Evolutionary conservation across 371 early-diverging fungal species (phyloP).

Genomic region (Neoconidiobolus thromboides): DNA sequence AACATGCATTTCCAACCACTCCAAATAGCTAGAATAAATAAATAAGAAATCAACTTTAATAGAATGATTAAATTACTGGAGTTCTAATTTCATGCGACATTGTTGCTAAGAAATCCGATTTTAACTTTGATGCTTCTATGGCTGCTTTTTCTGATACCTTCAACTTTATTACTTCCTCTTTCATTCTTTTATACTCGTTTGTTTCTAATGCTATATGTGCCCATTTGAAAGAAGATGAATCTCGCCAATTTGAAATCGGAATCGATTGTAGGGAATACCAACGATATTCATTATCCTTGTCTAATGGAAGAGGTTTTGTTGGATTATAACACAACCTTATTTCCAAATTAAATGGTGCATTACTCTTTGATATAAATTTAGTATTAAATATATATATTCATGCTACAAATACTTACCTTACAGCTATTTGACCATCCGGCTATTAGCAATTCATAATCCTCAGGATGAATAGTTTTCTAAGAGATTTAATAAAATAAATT

Average conservation of each 20-base stretch:
- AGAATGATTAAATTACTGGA: conserved; percentile 1
- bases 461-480: conserved; percentile 3
- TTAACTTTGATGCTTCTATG: not conserved
- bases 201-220: not conserved
- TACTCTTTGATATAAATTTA: not conserved
- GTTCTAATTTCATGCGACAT: conserved; percentile 7
- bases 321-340: conserved; percentile 1
- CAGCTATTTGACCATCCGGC: not conserved
- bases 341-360: not conserved
- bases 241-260: not conserved
- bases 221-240: not conserved
- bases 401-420: not conserved
- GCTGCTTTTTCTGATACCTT: not conserved
- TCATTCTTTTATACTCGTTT: not conserved
- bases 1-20: conserved; percentile 3
- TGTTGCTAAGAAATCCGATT: conserved; percentile 6
- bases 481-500: too few species aligned
- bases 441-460: not conserved
- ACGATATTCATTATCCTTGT: not conserved
- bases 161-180: not conserved
- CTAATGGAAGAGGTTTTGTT: not conserved
- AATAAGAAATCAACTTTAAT: not conserved
- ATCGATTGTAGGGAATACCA: not conserved
- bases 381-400: not conserved
- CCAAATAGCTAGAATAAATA: conserved; percentile 4